phyloP scores from a whole-genome alignment of 2,329 filamentous ascomycete genomes.

The Penicillium hordei region DNA sequence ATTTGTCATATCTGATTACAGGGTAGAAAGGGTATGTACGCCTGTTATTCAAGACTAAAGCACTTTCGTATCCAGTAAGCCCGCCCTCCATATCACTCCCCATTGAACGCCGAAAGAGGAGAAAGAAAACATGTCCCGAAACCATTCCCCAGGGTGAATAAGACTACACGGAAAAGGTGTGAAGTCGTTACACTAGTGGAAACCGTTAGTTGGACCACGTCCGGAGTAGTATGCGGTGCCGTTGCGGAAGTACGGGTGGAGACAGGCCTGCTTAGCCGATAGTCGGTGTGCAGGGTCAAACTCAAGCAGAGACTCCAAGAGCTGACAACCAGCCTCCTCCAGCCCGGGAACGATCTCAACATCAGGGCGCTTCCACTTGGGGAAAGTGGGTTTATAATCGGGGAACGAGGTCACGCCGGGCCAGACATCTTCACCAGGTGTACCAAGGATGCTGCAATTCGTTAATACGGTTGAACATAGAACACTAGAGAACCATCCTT shows the following conservation, averaged over 20 bases:
- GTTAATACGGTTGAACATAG: conserved; percentile 3
- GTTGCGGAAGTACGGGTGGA: conserved; percentile 76
- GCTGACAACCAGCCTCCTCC: conserved; percentile 58
- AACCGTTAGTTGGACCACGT: conserved; percentile 40
- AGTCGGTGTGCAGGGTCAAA: conserved; percentile 86
- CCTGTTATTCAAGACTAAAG: conserved; percentile 29
- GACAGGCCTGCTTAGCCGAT: conserved; percentile 82
- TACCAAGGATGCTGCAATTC: conserved; percentile 68
- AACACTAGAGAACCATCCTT: conserved; percentile 30
- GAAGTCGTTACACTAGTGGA: conserved; percentile 33
- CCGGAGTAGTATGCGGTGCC: conserved; percentile 51
- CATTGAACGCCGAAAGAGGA: conserved; percentile 35
- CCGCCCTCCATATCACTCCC: conserved; percentile 32
- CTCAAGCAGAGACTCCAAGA: conserved; percentile 68
- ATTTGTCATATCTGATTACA: conserved; percentile 1
- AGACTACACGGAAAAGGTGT: conserved; percentile 19
- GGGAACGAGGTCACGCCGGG: conserved; percentile 92
- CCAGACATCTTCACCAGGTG: conserved; percentile 78
- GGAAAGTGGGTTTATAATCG: conserved; percentile 89
- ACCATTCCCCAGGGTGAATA: conserved; percentile 12
- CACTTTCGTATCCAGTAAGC: conserved; percentile 33
- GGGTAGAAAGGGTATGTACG: conserved; percentile 30
- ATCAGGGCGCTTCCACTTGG: conserved; percentile 79
- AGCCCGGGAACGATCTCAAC: conserved; percentile 69
- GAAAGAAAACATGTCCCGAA: conserved; percentile 19